A percentile compares a stretch with the other conserved stretches of the same genome.
Evolutionary conservation across 768 basidiomycete genomes (phyloP).

Genomic region (Termitomyces sp.): DNA sequence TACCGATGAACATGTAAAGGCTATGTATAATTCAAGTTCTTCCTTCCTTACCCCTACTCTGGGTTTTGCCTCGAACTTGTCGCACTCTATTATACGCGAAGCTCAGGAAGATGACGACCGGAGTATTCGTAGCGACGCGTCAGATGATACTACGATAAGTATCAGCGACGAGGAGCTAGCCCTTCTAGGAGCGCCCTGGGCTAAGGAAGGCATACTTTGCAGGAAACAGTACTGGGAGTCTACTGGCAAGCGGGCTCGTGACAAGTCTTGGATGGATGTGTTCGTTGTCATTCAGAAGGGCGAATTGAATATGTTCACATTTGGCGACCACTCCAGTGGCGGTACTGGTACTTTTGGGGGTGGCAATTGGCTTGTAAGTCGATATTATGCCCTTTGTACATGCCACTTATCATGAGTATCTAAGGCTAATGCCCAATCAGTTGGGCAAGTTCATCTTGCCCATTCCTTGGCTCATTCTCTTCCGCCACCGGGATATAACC

Average conservation of each 20-base stretch:
- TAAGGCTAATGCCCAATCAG: slow-evolving; percentile 80
- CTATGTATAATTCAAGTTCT: slow-evolving; percentile 55
- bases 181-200: slow-evolving; percentile 94
- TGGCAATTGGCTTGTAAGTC: slow-evolving; percentile 95
- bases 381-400: background rate
- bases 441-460: slow-evolving; percentile 79
- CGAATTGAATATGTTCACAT: slow-evolving; percentile 92
- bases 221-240: slow-evolving; percentile 95
- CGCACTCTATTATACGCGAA: slow-evolving; percentile 95
- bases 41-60: slow-evolving; percentile 78
- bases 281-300: slow-evolving; percentile 96
- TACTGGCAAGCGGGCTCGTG: slow-evolving; percentile 75
- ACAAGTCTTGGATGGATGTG: slow-evolving; percentile 89
- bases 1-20: slow-evolving; percentile 27
- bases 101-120: slow-evolving; percentile 84
- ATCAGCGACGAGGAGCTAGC: slow-evolving; percentile 96
- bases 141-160: slow-evolving; percentile 69
- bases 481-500: slow-evolving; percentile 88
- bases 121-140: slow-evolving; percentile 59
- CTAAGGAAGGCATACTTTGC: slow-evolving; percentile 95
- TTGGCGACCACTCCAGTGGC: slow-evolving; percentile 71
- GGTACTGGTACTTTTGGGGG: slow-evolving; percentile 75
- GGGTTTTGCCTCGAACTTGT: slow-evolving; percentile 96
- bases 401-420: slow-evolving; percentile 3
- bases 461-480: slow-evolving; percentile 86